Conservation (phyloP, 208 protist species). For the Lotmaria passim region DNA sequence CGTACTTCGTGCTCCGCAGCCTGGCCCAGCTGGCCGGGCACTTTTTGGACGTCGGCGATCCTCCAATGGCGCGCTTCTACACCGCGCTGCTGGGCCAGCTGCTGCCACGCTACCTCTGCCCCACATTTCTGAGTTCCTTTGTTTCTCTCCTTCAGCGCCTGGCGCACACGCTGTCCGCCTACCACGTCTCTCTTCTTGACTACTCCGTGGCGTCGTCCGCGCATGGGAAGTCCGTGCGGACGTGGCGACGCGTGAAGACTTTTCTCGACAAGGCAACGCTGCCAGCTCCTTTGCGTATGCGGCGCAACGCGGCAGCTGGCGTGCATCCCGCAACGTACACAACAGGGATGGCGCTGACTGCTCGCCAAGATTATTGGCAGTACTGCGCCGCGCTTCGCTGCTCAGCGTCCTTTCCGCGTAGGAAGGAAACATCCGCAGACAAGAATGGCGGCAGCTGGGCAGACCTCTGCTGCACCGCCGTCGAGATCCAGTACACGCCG, state of each 20-base stretch:
- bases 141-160: constrained; percentile 46
- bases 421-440: background rate
- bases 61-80: constrained; percentile 62
- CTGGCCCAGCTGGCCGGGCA: constrained; percentile 29
- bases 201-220: constrained; percentile 9
- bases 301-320: background rate
- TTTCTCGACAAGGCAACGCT: background rate
- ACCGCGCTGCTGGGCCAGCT: constrained; percentile 42
- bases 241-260: constrained; percentile 12
- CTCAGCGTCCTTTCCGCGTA: too few relatives aligned
- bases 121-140: constrained; percentile 26
- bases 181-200: constrained; percentile 5
- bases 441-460: background rate
- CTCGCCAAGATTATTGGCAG: constrained; percentile 1
- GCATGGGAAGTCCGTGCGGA: constrained; percentile 5
- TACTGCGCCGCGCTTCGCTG: background rate
- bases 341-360: background rate
- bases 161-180: constrained; percentile 28
- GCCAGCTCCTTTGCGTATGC: background rate
- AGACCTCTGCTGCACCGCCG: background rate
- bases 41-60: constrained; percentile 50
- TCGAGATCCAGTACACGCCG: background rate
- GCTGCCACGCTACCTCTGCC: constrained; percentile 43
- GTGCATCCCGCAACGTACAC: background rate
- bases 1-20: constrained; percentile 38